phyloP scores from a whole-genome alignment of 805 yeast genomes.

The Ogataea pilisensis region DNA sequence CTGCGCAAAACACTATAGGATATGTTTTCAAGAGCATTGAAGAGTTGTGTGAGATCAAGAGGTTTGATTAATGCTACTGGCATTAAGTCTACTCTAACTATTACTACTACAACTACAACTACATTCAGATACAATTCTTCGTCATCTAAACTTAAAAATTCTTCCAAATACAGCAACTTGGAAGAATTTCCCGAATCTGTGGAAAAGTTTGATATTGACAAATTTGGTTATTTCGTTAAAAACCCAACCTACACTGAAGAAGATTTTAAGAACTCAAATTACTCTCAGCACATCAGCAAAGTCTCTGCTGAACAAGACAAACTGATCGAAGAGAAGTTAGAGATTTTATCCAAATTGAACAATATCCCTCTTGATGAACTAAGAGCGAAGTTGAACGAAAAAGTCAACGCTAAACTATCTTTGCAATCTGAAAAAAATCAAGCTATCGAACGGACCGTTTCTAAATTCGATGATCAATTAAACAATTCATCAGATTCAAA shows the following conservation, averaged over 20 bases:
- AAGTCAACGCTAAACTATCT: constrained; percentile 13
- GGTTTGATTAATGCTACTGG: not conserved
- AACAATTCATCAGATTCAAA: constrained; percentile 10
- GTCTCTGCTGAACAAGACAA: constrained; percentile 17
- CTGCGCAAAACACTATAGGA: no score
- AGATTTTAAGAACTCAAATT: constrained; percentile 21
- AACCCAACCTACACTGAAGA: constrained; percentile 15
- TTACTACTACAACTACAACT: no score
- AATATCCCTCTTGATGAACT: constrained; percentile 19
- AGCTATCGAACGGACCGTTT: constrained; percentile 13
- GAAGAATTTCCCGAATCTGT: constrained; percentile 6
- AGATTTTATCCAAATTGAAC: constrained; percentile 18
- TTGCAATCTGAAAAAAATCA: constrained; percentile 4
- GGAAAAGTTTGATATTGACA: constrained; percentile 17
- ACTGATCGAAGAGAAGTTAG: constrained; percentile 24
- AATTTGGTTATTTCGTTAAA: constrained; percentile 22
- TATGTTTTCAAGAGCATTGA: constrained; percentile 11
- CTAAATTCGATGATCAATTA: constrained; percentile 15
- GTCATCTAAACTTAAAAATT: not conserved
- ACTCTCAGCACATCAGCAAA: constrained; percentile 16
- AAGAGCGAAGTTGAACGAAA: constrained; percentile 17
- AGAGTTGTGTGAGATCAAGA: constrained; percentile 3
- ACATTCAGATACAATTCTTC: constrained; percentile 6
- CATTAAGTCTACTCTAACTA: not conserved
- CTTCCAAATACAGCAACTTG: not conserved